A percentile compares a stretch with the other conserved stretches of the same genome.
phyloP scores from a whole-genome alignment of 2,329 filamentous ascomycete species.

The Colletotrichum tropicale region DNA sequence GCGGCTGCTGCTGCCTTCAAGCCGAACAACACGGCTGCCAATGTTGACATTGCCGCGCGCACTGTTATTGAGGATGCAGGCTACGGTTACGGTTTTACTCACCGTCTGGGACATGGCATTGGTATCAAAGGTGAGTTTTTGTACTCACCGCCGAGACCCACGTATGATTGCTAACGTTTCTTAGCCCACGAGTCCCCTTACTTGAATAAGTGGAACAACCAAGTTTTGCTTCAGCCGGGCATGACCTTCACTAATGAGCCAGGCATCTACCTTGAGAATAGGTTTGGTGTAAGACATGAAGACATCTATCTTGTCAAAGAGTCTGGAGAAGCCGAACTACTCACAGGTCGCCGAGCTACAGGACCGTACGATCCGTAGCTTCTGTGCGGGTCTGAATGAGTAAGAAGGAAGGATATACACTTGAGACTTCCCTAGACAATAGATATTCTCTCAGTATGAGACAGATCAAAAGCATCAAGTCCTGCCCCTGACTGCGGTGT shows the following conservation, averaged over 20 bases:
- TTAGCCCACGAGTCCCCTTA: conserved; percentile 67
- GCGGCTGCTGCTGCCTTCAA: conserved; percentile 55
- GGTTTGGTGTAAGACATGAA: conserved; percentile 68
- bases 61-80: conserved; percentile 61
- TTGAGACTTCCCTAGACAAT: not conserved
- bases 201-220: conserved; percentile 64
- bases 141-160: not conserved
- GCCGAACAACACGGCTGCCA: conserved; percentile 58
- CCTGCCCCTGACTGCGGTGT: not conserved
- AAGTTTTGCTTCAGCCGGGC: conserved; percentile 50
- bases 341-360: conserved; percentile 56
- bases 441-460: not conserved
- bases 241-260: conserved; percentile 71
- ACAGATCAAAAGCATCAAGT: not conserved
- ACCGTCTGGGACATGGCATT: conserved; percentile 67
- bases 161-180: not conserved
- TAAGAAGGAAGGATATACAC: not conserved
- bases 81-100: conserved; percentile 64
- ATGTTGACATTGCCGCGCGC: conserved; percentile 65
- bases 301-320: conserved; percentile 64
- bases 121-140: conserved; percentile 55
- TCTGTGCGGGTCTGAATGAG: not conserved
- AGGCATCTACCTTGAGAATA: conserved; percentile 63
- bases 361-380: conserved; percentile 56
- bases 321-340: conserved; percentile 55